Evolutionary conservation across 2,329 filamentous ascomycete species (phyloP).

Genomic region (Neopestalotiopsis rosae): DNA sequence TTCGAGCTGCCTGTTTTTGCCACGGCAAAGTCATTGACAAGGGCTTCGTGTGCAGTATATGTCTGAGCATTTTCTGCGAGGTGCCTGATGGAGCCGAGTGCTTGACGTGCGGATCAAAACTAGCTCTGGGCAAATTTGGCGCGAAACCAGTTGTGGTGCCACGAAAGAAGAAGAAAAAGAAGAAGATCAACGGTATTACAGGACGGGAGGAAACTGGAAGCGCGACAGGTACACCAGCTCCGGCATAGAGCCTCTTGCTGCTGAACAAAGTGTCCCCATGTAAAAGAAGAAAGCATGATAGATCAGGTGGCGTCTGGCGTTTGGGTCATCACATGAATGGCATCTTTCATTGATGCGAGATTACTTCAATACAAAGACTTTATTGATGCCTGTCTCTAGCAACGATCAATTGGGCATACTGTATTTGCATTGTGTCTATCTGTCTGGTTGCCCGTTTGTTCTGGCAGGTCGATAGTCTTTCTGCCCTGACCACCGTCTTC

Average conservation of each 20-base stretch:
- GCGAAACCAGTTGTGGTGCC: slow-evolving; percentile 77
- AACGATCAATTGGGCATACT: neutral
- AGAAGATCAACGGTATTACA: slow-evolving; percentile 59
- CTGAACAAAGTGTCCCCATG: neutral
- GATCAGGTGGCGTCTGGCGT: neutral
- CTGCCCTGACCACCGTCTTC: neutral
- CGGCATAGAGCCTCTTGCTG: slow-evolving; percentile 30
- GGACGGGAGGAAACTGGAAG: slow-evolving; percentile 63
- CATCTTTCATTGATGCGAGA: neutral
- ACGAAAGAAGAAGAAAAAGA: slow-evolving; percentile 78
- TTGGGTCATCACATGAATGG: neutral
- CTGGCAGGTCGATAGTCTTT: neutral
- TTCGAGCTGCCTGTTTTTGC: slow-evolving; percentile 97
- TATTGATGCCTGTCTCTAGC: neutral
- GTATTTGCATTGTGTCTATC: neutral
- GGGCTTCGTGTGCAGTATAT: slow-evolving; percentile 95
- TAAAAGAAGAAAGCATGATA: neutral
- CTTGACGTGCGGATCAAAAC: slow-evolving; percentile 80
- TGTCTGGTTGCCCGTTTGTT: neutral
- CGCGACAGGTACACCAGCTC: slow-evolving; percentile 64
- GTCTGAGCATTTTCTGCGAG: slow-evolving; percentile 89
- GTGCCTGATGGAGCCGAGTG: slow-evolving; percentile 69
- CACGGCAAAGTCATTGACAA: slow-evolving; percentile 89
- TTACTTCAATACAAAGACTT: neutral
- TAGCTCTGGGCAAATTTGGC: slow-evolving; percentile 79